phyloP scores from a whole-genome alignment of 768 basidiomycete genomes.

The Hygrophorus pudorinus region DNA sequence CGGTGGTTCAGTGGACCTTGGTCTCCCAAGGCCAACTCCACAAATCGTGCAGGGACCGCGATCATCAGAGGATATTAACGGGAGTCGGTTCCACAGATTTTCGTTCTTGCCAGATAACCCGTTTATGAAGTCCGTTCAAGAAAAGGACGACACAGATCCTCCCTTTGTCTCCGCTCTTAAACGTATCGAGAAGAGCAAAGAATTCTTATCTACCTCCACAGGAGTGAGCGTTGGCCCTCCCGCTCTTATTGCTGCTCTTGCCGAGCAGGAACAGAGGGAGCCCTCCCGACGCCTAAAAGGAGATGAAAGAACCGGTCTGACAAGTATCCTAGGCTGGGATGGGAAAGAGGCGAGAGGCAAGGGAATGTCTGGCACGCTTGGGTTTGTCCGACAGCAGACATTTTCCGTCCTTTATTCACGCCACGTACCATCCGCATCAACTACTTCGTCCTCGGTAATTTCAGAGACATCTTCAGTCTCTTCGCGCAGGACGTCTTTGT shows the following conservation, averaged over 20 bases:
- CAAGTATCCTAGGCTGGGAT: constrained; percentile 54
- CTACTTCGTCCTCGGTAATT: background rate
- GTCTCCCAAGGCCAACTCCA: constrained; percentile 10
- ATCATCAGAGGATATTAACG: constrained; percentile 20
- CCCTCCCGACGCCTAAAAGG: constrained; percentile 34
- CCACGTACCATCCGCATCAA: constrained; percentile 20
- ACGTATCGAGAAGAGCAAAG: constrained; percentile 28
- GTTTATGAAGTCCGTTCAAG: constrained; percentile 8
- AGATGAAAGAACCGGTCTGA: constrained; percentile 46
- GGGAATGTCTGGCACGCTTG: constrained; percentile 38
- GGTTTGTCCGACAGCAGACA: constrained; percentile 51
- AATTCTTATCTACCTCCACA: constrained; percentile 43
- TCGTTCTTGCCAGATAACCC: constrained; percentile 28
- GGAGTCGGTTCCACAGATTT: constrained; percentile 23
- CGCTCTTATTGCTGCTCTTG: constrained; percentile 35
- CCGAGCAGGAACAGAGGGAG: constrained; percentile 35
- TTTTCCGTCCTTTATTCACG: constrained; percentile 41
- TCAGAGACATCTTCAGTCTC: constrained; percentile 10
- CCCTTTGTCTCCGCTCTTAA: constrained; percentile 31
- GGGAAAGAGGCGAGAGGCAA: constrained; percentile 28
- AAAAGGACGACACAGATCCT: constrained; percentile 10
- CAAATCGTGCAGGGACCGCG: constrained; percentile 10
- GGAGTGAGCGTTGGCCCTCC: constrained; percentile 41
- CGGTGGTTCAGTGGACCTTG: constrained; percentile 32
- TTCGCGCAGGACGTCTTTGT: constrained; percentile 7